Evolutionary conservation across 108 stramenopile genomes (phyloP), one percentile per base, ranked within the genome.

Genomic region (Conticribra guillardii): DNA sequence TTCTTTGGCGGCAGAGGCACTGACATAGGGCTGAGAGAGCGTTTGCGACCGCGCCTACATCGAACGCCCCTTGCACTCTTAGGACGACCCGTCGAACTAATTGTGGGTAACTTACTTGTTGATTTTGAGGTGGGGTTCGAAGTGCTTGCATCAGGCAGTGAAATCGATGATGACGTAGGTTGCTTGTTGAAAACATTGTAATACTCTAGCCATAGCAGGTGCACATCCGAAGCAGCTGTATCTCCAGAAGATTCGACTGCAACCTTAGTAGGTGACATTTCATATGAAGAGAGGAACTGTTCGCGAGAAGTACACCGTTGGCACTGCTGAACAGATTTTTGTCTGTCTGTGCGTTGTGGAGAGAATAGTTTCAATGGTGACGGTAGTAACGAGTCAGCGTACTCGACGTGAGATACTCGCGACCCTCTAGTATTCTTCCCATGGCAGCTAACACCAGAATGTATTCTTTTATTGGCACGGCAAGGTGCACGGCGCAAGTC

Each of bases 11-110:
- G n/a, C n/a, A n/a, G 71, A 30, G 56, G 60, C 0, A 64, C 26
- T 23, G 67, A 70, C 41, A 79, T 45, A 27, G 78, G 71, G 54
- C 78, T 79, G 16, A 71, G 50, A 15, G 71, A 60, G 47, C 66
- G 57, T 0, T 61, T 72, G 7, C 71, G 64, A 27, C 71, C 78
- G 31, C 78, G 78, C 50, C 71, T 56, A 44, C 71, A 67, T 28
- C 78, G 78, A 16, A 71, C 60, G 2, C 74, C 66, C 51, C 46
- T 65, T 22, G 50, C 21, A 51, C 50, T 58, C 47, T 47, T 57
- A 54, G 18, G 53, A 9, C 47, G 28, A 15, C 53, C 70, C 49
- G 64, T 29, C 22, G 27, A 9, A n/a, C 8, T 50, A 22, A n/a
- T n/a, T n/a, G n/a, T n/a, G n/a, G n/a, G n/a, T n/a, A n/a, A n/a